Evolutionary conservation across 495 filamentous ascomycete species (phyloP).

Genomic region (Penicillium chermesinum): DNA sequence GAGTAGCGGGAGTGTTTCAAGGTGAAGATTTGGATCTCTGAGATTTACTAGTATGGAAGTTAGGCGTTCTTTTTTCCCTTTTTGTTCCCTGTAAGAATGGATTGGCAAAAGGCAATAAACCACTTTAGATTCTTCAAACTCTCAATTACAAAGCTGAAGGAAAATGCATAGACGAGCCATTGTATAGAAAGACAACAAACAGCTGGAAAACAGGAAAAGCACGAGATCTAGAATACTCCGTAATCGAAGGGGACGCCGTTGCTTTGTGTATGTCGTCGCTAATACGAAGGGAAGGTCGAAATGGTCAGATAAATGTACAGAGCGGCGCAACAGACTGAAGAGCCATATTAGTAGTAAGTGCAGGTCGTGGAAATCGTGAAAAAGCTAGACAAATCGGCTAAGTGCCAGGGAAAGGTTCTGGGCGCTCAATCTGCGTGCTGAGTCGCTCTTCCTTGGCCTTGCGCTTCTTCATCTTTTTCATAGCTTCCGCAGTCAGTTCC

Average conservation of each 20-base stretch:
- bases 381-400: not conserved
- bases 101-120: too few relatives aligned
- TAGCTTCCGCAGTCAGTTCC: slow-evolving; percentile 65
- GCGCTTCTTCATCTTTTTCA: slow-evolving; percentile 64
- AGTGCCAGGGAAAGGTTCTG: slow-evolving; percentile 7
- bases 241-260: not conserved
- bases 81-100: too few relatives aligned
- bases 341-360: slow-evolving; percentile 3
- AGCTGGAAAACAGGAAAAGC: not conserved
- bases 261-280: not conserved
- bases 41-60: too few relatives aligned
- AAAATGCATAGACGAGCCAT: too few relatives aligned
- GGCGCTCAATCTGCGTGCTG: slow-evolving; percentile 19
- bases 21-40: too few relatives aligned
- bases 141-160: too few relatives aligned
- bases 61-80: not conserved
- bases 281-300: not conserved
- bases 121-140: too few relatives aligned
- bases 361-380: slow-evolving; percentile 15
- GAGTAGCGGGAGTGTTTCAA: slow-evolving; percentile 2
- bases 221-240: not conserved
- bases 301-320: slow-evolving; percentile 12
- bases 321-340: not conserved
- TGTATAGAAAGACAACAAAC: too few relatives aligned
- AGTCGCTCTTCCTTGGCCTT: slow-evolving; percentile 48